These are phyloP conservation scores for Rhododendron vialii DNA, from an alignment of 148 eudicot genomes.

Conservation along the genomic window DNA sequence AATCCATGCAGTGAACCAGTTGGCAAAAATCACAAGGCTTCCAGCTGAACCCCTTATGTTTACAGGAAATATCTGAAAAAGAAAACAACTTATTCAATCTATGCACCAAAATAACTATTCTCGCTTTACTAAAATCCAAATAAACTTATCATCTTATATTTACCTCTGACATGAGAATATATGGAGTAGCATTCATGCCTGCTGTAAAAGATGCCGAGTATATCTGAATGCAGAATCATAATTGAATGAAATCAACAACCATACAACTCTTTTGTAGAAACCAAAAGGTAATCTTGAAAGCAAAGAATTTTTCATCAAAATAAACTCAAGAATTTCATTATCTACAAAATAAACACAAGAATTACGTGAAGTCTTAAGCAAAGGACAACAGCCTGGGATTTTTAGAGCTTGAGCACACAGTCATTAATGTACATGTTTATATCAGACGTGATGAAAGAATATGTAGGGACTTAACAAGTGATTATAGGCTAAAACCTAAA, in stretches of 20 bases:
- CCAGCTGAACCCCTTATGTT: constrained; percentile 32
- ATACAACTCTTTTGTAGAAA: neutral
- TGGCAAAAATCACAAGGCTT: constrained; percentile 18
- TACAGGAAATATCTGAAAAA: constrained; percentile 23
- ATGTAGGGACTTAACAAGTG: neutral
- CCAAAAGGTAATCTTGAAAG: neutral
- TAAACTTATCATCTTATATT: neutral
- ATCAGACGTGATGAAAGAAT: neutral
- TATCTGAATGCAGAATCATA: neutral
- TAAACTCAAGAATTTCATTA: neutral
- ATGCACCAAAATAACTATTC: neutral
- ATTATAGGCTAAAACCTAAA: neutral
- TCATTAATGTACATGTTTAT: neutral
- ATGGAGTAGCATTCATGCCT: constrained; percentile 20
- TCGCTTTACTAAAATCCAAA: neutral
- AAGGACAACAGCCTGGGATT: no score
- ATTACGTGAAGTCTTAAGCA: neutral
- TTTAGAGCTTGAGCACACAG: neutral
- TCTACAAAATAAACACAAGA: neutral
- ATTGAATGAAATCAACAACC: neutral
- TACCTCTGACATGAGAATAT: constrained; percentile 30
- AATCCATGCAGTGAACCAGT: constrained; percentile 17
- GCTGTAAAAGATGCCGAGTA: neutral
- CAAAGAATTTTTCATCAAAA: neutral
- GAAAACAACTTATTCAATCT: neutral